phyloP scores from a whole-genome alignment of 805 yeast genomes.

The Candida sphagnicola region DNA sequence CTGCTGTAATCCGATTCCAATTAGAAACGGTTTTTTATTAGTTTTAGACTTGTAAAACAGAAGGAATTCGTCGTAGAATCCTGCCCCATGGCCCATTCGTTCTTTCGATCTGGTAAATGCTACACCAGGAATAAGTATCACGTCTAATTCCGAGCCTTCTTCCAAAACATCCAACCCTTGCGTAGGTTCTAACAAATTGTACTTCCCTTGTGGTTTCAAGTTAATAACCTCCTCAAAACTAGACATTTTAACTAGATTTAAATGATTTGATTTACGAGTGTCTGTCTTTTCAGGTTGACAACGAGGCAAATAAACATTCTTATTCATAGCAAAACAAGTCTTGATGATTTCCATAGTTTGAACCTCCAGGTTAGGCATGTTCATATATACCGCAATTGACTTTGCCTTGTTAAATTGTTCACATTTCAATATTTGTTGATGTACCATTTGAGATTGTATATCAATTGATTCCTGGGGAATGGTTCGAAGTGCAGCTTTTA shows the following conservation, averaged over 20 bases:
- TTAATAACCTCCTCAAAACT: slow-evolving; percentile 36
- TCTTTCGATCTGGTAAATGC: slow-evolving; percentile 55
- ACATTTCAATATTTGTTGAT: slow-evolving; percentile 13
- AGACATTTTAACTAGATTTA: slow-evolving; percentile 55
- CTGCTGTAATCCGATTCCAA: slow-evolving; percentile 65
- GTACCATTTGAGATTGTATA: slow-evolving; percentile 23
- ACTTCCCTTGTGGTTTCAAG: slow-evolving; percentile 66
- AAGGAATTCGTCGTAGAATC: slow-evolving; percentile 74
- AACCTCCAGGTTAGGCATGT: slow-evolving; percentile 70
- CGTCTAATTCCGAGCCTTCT: slow-evolving; percentile 45
- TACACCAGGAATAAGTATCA: slow-evolving; percentile 81
- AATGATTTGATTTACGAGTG: slow-evolving; percentile 34
- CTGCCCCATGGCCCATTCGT: slow-evolving; percentile 90
- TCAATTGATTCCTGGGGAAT: slow-evolving; percentile 14
- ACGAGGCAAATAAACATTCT: slow-evolving; percentile 57
- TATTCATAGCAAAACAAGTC: slow-evolving; percentile 46
- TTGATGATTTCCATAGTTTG: slow-evolving; percentile 54
- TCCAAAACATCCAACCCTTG: slow-evolving; percentile 25
- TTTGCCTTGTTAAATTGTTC: slow-evolving; percentile 42
- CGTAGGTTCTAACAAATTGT: slow-evolving; percentile 63
- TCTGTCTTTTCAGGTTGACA: slow-evolving; percentile 29
- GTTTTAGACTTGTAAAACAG: slow-evolving; percentile 15
- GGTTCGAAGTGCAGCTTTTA: slow-evolving; percentile 17
- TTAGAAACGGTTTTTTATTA: slow-evolving; percentile 34
- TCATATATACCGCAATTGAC: slow-evolving; percentile 66